Evolutionary conservation across 2,329 filamentous ascomycete species (phyloP).

Genomic region (Fusarium brachygibbosum): DNA sequence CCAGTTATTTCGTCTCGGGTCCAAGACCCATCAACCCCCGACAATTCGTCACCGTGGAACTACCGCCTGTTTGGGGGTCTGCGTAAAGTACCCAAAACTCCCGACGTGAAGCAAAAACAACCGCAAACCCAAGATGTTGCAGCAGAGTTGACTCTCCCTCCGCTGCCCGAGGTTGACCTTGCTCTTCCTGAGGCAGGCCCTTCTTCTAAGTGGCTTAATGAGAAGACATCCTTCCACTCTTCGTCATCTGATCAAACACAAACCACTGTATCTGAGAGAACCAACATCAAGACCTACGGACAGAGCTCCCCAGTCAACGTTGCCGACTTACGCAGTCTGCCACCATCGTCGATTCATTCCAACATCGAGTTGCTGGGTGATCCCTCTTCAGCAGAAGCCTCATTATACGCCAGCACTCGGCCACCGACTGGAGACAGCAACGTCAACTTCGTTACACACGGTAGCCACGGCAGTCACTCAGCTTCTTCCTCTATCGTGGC

Average conservation of each 20-base stretch:
- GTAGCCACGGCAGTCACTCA: conserved; percentile 58
- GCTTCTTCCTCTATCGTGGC: conserved; percentile 57
- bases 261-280: conserved; percentile 63
- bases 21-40: conserved; percentile 34
- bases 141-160: conserved; percentile 47
- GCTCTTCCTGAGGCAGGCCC: conserved; percentile 37
- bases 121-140: conserved; percentile 47
- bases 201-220: conserved; percentile 38
- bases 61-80: conserved; percentile 68
- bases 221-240: conserved; percentile 47
- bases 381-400: conserved; percentile 63
- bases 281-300: conserved; percentile 68
- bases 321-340: conserved; percentile 57
- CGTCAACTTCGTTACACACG: conserved; percentile 68
- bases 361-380: conserved; percentile 67
- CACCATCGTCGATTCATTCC: conserved; percentile 59
- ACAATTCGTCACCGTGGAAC: conserved; percentile 62
- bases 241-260: conserved; percentile 51
- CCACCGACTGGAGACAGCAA: conserved; percentile 58
- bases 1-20: conserved; percentile 35
- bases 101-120: conserved; percentile 60
- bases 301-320: conserved; percentile 58
- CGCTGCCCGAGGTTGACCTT: conserved; percentile 50
- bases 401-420: conserved; percentile 53
- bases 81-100: conserved; percentile 61